These are phyloP conservation scores for Paecilomyces niveus DNA, from an alignment of 2,329 filamentous ascomycete genomes.

Conservation along the genomic window DNA sequence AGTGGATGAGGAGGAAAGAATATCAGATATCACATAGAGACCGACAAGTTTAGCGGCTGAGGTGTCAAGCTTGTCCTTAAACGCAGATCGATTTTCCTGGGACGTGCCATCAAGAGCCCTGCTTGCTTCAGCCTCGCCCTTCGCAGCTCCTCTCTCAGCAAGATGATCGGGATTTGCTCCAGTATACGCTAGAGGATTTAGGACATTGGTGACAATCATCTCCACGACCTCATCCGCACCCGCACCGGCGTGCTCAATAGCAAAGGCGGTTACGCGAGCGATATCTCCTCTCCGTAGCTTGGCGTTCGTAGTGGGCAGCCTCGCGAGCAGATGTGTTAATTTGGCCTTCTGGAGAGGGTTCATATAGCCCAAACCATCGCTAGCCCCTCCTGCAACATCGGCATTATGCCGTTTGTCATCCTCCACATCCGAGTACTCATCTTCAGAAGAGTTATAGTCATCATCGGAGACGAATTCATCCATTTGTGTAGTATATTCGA, in stretches of 20 bases:
- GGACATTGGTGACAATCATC: constrained; percentile 74
- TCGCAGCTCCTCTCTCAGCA: constrained; percentile 20
- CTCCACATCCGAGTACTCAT: constrained; percentile 57
- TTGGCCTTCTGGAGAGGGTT: constrained; percentile 79
- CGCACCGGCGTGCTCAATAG: constrained; percentile 75
- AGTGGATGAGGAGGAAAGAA: constrained; percentile 68
- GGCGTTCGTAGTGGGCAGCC: constrained; percentile 68
- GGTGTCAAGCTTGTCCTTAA: constrained; percentile 51
- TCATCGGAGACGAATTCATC: constrained; percentile 76
- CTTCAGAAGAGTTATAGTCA: constrained; percentile 80
- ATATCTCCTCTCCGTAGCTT: constrained; percentile 78
- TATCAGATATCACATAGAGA: constrained; percentile 73
- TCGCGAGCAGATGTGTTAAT: constrained; percentile 73
- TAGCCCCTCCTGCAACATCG: constrained; percentile 30
- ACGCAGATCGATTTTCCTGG: constrained; percentile 23
- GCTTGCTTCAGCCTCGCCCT: constrained; percentile 23
- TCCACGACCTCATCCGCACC: constrained; percentile 90
- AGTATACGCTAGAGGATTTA: constrained; percentile 66
- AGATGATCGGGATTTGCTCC: constrained; percentile 56
- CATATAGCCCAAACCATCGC: constrained; percentile 58
- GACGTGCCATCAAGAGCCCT: constrained; percentile 26
- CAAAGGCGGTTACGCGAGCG: constrained; percentile 78
- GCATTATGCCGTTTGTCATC: constrained; percentile 38
- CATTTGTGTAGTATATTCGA: constrained; percentile 70
- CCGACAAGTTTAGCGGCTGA: constrained; percentile 71